Evolutionary conservation across 2,329 filamentous ascomycete species (phyloP), one percentile per base, ranked within the genome.

Genomic region (Fusarium pilosicola): DNA sequence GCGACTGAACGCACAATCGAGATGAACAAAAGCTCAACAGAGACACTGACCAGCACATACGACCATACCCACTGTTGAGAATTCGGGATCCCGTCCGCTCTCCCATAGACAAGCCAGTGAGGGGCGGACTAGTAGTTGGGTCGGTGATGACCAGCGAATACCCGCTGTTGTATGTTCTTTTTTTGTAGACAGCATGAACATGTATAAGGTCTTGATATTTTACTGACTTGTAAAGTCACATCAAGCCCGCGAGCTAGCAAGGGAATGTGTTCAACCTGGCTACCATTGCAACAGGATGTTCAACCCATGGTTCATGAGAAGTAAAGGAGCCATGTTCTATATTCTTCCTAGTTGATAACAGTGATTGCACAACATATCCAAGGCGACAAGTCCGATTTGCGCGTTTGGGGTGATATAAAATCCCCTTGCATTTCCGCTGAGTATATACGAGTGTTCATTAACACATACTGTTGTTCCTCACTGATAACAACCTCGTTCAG

Each of bases 21-120:
- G 12, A 36, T 8, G 14, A 28, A 55, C 26, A 60, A 26, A 34
- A 22, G 14, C 34, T 20, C 17, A 54, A 18, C 17, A 7, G 7
- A 17, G 34, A 5, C 11, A 17, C 4, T 39, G 26, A 8, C 7
- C 22, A 41, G 46, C 26, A 60, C 57, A 55, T 60, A 60, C 57
- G 57, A 60, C 57, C 57, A 55, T 60, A 60, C 57, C 57, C 36
- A 55, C 57, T 60, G 46, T 60, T 60, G 46, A 60, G 28, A 60
- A 60, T 60, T 60, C 46, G 36, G 46, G 57, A 60, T 55, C 46
- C 46, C 57, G 57, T 55, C 57, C 46, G 57, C 45, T 60, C 57
- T 60, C 57, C 46, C 45, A 60, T 55, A 60, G 46, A 60, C 46
- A 55, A 60, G 57, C 46, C 46, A 60, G 57, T 60, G 46, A 60